Percentiles rank a stretch among this genome's conserved stretches.
These are phyloP conservation scores for Penicillium flavigenum DNA, from an alignment of 495 filamentous ascomycete genomes.

Conservation along the genomic window DNA sequence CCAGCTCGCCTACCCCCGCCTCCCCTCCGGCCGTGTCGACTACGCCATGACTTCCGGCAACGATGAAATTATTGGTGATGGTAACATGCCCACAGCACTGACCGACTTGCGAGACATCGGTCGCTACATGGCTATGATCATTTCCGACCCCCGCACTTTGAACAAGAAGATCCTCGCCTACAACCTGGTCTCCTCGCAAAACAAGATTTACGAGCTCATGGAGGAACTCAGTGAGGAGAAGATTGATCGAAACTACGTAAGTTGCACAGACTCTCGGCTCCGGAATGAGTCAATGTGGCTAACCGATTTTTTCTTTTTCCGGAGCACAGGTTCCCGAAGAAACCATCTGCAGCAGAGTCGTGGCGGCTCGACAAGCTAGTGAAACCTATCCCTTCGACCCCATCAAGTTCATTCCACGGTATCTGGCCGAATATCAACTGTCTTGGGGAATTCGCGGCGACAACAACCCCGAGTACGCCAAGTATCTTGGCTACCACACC, in stretches of 20 bases:
- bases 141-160: constrained; percentile 54
- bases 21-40: constrained; percentile 55
- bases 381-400: constrained; percentile 51
- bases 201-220: constrained; percentile 49
- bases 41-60: constrained; percentile 47
- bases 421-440: constrained; percentile 50
- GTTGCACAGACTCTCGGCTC: constrained; percentile 23
- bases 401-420: constrained; percentile 44
- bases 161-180: constrained; percentile 58
- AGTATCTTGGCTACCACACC: constrained; percentile 58
- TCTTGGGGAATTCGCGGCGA: constrained; percentile 56
- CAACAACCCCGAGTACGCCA: constrained; percentile 56
- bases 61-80: constrained; percentile 52
- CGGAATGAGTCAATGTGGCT: constrained; percentile 7
- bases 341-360: constrained; percentile 43
- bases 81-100: constrained; percentile 47
- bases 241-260: constrained; percentile 49
- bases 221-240: constrained; percentile 57
- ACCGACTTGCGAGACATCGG: constrained; percentile 58
- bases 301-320: constrained; percentile 16
- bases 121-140: constrained; percentile 54
- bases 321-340: constrained; percentile 41
- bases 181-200: constrained; percentile 48
- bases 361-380: constrained; percentile 44
- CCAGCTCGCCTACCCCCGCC: constrained; percentile 49